A percentile compares a stretch with the other conserved stretches of the same genome.
These are phyloP conservation scores for Nitzschia sp. DNA, from an alignment of 108 stramenopile genomes.

Conservation along the genomic window DNA sequence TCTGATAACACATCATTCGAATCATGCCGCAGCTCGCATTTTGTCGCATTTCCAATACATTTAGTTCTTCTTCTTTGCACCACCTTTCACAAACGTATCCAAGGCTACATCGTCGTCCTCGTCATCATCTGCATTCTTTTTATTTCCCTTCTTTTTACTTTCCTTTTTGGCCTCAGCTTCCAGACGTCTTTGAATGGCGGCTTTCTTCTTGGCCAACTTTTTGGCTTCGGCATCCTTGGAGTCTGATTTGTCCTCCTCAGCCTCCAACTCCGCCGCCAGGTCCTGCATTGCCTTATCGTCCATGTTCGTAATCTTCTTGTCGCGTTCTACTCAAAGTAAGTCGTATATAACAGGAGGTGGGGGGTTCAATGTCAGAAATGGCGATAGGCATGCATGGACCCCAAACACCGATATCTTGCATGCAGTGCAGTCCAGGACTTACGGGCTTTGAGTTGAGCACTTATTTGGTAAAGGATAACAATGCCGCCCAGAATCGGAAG, in stretches of 20 bases:
- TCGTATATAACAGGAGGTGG: too few species aligned
- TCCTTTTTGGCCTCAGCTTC: slow-evolving; percentile 45
- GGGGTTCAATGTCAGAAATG: too few species aligned
- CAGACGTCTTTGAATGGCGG: slow-evolving; percentile 37
- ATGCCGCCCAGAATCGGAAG: slow-evolving; percentile 37
- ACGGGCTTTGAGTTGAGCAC: slow-evolving; percentile 40
- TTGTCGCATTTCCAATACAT: too few species aligned
- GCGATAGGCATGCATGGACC: too few species aligned
- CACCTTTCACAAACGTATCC: slow-evolving; percentile 38
- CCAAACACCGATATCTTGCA: too few species aligned
- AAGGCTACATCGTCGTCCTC: slow-evolving; percentile 52
- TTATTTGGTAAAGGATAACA: slow-evolving; percentile 25
- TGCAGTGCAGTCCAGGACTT: slow-evolving; percentile 25
- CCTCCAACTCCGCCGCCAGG: slow-evolving; percentile 38
- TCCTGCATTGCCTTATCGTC: slow-evolving; percentile 50
- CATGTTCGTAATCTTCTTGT: slow-evolving; percentile 50
- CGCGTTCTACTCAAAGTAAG: slow-evolving; percentile 29
- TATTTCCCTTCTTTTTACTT: slow-evolving; percentile 38
- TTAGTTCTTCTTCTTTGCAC: slow-evolving; percentile 39
- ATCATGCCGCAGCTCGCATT: too few species aligned
- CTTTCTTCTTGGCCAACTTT: slow-evolving; percentile 51
- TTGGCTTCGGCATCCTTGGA: slow-evolving; percentile 41
- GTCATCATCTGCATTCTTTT: slow-evolving; percentile 37
- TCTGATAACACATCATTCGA: too few species aligned
- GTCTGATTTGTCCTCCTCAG: slow-evolving; percentile 31